phyloP scores from a whole-genome alignment of 139 green algal species.

The Pleodorina starrii region DNA sequence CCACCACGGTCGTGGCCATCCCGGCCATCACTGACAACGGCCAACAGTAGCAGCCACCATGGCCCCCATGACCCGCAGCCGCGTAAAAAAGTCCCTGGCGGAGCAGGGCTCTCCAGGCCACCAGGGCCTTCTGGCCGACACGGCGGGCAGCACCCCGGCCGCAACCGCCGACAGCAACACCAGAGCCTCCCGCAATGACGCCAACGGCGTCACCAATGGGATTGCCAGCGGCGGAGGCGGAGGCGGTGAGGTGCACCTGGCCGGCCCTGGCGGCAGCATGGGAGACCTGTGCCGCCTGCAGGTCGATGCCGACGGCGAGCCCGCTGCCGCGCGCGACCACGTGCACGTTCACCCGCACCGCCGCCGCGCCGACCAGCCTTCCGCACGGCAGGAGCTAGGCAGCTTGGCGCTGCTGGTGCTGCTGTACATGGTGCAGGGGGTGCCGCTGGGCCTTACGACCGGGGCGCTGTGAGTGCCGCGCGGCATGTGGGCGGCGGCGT shows the following conservation, averaged over 20 bases:
- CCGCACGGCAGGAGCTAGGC: constrained; percentile 59
- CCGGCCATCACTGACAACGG: no score
- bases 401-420: constrained; percentile 86
- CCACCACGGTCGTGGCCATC: no score
- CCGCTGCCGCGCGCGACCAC: background rate
- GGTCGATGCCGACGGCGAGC: background rate
- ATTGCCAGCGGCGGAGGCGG: background rate
- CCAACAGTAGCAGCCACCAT: no score
- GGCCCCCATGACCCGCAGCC: constrained; percentile 5
- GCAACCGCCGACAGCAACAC: background rate
- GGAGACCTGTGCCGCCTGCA: constrained; percentile 12
- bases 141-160: background rate
- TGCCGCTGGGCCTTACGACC: constrained; percentile 90
- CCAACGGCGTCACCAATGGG: background rate
- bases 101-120: background rate
- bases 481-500: background rate
- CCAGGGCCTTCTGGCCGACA: background rate
- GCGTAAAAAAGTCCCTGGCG: background rate
- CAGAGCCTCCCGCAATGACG: background rate
- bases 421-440: constrained; percentile 92
- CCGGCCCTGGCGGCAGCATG: background rate
- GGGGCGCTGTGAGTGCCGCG: constrained; percentile 83
- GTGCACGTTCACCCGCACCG: background rate
- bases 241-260: background rate
- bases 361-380: background rate